These are phyloP conservation scores for Aquilaria yunnanensis DNA, from an alignment of 345 rosid genomes.

Conservation along the genomic window DNA sequence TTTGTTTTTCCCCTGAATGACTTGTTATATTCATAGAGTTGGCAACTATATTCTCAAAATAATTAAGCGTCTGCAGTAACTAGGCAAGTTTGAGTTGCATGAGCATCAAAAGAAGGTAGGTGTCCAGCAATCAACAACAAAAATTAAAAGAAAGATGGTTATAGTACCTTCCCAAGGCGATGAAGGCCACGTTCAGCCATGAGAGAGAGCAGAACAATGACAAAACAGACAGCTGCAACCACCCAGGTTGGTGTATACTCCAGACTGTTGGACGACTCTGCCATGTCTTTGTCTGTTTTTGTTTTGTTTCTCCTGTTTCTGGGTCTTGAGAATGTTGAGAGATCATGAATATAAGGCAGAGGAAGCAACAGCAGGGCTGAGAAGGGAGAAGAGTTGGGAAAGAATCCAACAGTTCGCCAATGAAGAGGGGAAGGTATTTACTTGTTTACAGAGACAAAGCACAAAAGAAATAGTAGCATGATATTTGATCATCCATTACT, in stretches of 20 bases:
- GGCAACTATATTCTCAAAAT: neutral
- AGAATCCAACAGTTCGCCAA: too few species aligned
- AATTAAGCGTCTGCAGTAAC: too few species aligned
- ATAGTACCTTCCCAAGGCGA: conserved; percentile 66
- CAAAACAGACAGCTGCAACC: conserved; percentile 63
- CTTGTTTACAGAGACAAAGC: too few species aligned
- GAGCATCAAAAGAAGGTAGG: neutral
- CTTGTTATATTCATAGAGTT: neutral
- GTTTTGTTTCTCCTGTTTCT: neutral
- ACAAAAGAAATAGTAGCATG: too few species aligned
- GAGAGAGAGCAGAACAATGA: conserved; percentile 61
- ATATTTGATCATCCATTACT: too few species aligned
- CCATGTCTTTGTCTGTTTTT: conserved; percentile 23
- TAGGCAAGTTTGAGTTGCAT: too few species aligned
- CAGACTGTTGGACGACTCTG: conserved; percentile 32
- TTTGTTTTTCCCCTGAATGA: neutral
- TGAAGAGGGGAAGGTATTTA: too few species aligned
- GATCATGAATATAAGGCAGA: too few species aligned
- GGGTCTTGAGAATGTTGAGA: neutral
- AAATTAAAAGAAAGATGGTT: neutral
- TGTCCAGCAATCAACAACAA: neutral
- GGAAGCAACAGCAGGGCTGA: too few species aligned
- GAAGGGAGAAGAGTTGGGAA: too few species aligned
- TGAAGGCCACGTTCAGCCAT: conserved; percentile 70
- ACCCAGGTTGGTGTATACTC: conserved; percentile 83